A percentile compares a stretch with the other conserved stretches of the same genome.
These are phyloP conservation scores for Alloteropsis angusta DNA, from an alignment of 202 grass and related monocot genomes.

Conservation along the genomic window DNA sequence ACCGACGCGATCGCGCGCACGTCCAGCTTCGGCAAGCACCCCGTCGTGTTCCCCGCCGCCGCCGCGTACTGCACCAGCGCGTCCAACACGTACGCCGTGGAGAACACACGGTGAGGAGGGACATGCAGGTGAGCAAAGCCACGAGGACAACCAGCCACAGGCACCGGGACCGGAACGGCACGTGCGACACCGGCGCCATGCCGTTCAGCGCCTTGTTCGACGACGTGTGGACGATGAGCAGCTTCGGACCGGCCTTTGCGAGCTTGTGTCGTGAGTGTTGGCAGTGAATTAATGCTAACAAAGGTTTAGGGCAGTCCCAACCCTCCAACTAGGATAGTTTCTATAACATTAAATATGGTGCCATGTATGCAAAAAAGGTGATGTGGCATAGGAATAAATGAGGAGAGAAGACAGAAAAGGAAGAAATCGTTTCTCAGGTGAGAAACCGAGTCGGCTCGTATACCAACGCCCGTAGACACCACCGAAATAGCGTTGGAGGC, in stretches of 20 bases:
- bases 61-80: slow-evolving; percentile 77
- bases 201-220: slow-evolving; percentile 40
- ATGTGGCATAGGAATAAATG: too few relatives aligned
- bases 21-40: slow-evolving; percentile 60
- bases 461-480: too few relatives aligned
- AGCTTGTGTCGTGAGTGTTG: background rate
- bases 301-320: too few relatives aligned
- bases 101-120: slow-evolving; percentile 51
- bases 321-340: too few relatives aligned
- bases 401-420: too few relatives aligned
- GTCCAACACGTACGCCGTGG: slow-evolving; percentile 51
- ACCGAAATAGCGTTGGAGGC: too few relatives aligned
- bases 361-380: too few relatives aligned
- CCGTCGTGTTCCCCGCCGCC: slow-evolving; percentile 38
- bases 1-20: slow-evolving; percentile 57
- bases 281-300: background rate
- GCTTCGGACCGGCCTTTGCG: slow-evolving; percentile 21
- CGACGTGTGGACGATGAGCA: slow-evolving; percentile 44
- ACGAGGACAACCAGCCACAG: slow-evolving; percentile 34
- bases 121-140: slow-evolving; percentile 40
- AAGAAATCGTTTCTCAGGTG: too few relatives aligned
- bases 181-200: background rate
- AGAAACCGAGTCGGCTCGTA: too few relatives aligned
- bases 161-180: slow-evolving; percentile 15
- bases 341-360: too few relatives aligned